Conservation (phyloP, 306 rosid genomes). For the Betula pendula region DNA sequence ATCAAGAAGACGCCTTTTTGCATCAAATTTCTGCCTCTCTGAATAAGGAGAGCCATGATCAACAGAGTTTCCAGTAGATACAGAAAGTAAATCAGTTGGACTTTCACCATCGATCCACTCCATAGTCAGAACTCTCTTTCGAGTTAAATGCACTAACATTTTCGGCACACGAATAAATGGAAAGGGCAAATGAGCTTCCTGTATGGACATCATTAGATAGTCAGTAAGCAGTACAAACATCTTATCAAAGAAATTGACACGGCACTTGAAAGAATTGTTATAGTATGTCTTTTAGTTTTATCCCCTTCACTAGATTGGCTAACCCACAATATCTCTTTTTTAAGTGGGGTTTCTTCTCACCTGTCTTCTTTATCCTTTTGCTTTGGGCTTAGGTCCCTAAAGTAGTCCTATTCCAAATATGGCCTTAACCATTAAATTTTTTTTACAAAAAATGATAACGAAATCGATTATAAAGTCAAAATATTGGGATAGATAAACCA, state of each 20-base stretch:
- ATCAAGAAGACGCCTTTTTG: constrained; percentile 87
- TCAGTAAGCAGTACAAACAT: constrained; percentile 21
- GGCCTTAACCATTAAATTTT: neutral
- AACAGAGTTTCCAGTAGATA: constrained; percentile 53
- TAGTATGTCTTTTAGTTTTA: neutral
- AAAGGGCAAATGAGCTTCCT: constrained; percentile 88
- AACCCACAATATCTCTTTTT: neutral
- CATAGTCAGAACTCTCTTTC: constrained; percentile 90
- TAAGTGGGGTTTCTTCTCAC: neutral
- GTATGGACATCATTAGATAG: constrained; percentile 31
- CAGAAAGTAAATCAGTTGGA: constrained; percentile 71
- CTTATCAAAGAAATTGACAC: constrained; percentile 4
- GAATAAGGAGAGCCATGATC: constrained; percentile 46
- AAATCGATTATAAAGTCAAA: neutral
- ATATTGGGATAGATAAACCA: neutral
- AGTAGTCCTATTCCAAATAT: neutral
- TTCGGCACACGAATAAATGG: constrained; percentile 74
- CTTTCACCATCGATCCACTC: constrained; percentile 98
- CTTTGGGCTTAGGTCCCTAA: neutral
- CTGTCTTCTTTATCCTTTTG: neutral
- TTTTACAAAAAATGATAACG: neutral
- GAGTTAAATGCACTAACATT: constrained; percentile 57
- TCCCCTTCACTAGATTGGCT: neutral
- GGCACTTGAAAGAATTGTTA: neutral
- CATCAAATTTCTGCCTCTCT: constrained; percentile 67